Conservation (phyloP, 371 early-diverging fungal species). For the Homolaphlyctis polyrhiza region DNA sequence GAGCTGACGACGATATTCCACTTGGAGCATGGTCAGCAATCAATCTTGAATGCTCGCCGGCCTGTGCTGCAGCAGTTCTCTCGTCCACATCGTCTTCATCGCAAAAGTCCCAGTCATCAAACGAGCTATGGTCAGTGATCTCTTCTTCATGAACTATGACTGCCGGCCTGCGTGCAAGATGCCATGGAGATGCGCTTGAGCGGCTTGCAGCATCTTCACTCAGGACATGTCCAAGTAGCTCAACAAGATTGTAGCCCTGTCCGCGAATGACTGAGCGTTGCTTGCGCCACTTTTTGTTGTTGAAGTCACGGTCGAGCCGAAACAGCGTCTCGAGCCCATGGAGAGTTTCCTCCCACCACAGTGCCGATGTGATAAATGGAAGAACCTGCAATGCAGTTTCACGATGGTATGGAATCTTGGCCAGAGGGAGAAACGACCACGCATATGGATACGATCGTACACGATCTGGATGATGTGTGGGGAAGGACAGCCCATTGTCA, state of each 20-base stretch:
- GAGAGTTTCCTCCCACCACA: conserved; percentile 77
- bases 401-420: conserved; percentile 60
- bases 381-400: conserved; percentile 62
- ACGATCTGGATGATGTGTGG: conserved; percentile 87
- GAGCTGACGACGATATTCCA: background rate
- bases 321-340: conserved; percentile 61
- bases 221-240: conserved; percentile 40
- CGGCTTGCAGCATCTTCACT: background rate
- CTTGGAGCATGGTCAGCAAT: background rate
- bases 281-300: conserved; percentile 70
- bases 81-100: conserved; percentile 20
- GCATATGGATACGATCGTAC: conserved; percentile 88
- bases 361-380: conserved; percentile 58
- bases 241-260: conserved; percentile 77
- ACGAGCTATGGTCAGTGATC: conserved; percentile 13
- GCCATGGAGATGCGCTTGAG: conserved; percentile 19
- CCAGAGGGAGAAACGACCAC: conserved; percentile 71
- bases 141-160: conserved; percentile 42
- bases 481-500: conserved; percentile 90
- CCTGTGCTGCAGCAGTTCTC: conserved; percentile 12
- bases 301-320: conserved; percentile 60
- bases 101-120: conserved; percentile 13
- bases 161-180: conserved; percentile 36
- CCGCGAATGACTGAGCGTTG: conserved; percentile 84
- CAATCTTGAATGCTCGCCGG: background rate